Base-by-base conservation (phyloP, 805 yeast species). In the Cyberlindnera euphorbiiphila region DNA sequence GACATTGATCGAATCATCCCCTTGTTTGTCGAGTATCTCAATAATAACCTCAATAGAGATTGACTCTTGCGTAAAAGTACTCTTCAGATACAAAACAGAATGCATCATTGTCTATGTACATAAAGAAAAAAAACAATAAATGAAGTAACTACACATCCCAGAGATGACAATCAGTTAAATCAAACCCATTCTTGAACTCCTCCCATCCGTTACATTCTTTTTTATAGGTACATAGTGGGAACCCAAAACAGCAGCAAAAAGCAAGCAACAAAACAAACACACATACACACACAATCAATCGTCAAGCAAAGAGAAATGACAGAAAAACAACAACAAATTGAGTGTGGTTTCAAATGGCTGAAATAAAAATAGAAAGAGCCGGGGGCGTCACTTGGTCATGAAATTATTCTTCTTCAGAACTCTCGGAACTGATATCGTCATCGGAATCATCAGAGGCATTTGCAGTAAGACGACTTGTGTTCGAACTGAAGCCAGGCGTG, bases 1-100 rank as follows among this genome's bases (percentile, higher is more conserved):
- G 93, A 85, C 35, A 53, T 68, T 16, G 78, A 74, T 19, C 64
- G 95, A 51, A 85, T 91, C 17, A 71, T 66, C 5, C 76, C 80
- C 1, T 57, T 85, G 50, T 91, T 89, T 62, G 82, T 80, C 5
- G 95, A 88, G 29, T 91, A 84, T 56, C 59, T 89, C 41, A 77
- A 76, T 46, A 74, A 73, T 49, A 80, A 84, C 50, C 36, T 54
- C 16, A 53, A 54, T 20, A 51, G 59, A 36, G 57, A 54, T 15
- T 52, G 31, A 38, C 15, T 10, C 15, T 15, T 14, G 15, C 25
- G 4, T 20, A 19, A 12, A 9, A 6, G 24, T 18, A 29, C n/a
- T n/a, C n/a, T n/a, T n/a, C n/a, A n/a, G n/a, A n/a, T n/a, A n/a
- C n/a, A n/a, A n/a, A n/a, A n/a, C n/a, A n/a, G n/a, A n/a, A n/a